Percentiles rank a stretch among this genome's conserved stretches.
Evolutionary conservation across 441 rosid species (phyloP).

Genomic region (Bruguiera hainesii): DNA sequence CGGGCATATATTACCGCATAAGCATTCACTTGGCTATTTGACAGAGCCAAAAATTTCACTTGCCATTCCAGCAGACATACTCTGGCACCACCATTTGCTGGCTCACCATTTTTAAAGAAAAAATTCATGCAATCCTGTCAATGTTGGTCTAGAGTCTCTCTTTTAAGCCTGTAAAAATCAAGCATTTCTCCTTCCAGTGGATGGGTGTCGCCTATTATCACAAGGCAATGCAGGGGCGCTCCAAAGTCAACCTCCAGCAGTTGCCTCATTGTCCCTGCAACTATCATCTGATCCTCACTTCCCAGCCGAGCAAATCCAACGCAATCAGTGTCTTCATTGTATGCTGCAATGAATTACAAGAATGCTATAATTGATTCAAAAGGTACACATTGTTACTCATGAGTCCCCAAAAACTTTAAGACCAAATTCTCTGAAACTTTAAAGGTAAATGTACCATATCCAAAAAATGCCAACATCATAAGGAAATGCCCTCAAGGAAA

Average conservation of each 20-base stretch:
- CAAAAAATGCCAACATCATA: no score
- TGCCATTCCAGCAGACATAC: background rate
- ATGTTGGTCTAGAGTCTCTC: slow-evolving; percentile 7
- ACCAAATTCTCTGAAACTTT: no score
- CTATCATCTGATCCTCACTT: slow-evolving; percentile 77
- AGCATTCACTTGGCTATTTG: no score
- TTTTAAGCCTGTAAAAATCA: slow-evolving; percentile 49
- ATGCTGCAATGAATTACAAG: slow-evolving; percentile 37
- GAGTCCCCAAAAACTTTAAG: background rate
- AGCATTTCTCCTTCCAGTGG: slow-evolving; percentile 92
- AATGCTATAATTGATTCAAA: background rate
- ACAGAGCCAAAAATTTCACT: no score
- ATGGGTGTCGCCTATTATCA: slow-evolving; percentile 74
- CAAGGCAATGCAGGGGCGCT: slow-evolving; percentile 81
- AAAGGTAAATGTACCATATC: no score
- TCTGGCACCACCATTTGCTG: no score
- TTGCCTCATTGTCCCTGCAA: slow-evolving; percentile 76
- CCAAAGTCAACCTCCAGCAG: slow-evolving; percentile 68
- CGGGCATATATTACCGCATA: no score
- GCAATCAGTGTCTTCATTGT: slow-evolving; percentile 60
- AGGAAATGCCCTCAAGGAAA: no score
- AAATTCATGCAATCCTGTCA: slow-evolving; percentile 10
- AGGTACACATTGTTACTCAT: background rate
- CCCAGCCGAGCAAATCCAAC: slow-evolving; percentile 86
- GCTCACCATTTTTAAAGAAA: background rate